Conservation (phyloP, 2,329 filamentous ascomycete species). For the Aureobasidium sp. region DNA sequence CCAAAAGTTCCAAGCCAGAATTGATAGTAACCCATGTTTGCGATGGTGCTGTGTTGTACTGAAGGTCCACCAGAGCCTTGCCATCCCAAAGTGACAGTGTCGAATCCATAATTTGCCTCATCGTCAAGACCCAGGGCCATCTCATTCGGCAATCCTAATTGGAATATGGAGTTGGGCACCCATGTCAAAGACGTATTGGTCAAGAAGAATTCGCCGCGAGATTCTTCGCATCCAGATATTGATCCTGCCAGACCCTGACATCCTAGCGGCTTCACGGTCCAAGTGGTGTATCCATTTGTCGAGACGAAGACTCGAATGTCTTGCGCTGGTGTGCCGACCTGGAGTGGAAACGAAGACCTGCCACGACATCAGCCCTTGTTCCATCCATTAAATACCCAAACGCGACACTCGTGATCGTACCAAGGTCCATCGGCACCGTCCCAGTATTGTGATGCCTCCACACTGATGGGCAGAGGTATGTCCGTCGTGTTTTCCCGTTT, state of each 20-base stretch:
- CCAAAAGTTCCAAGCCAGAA: slow-evolving; percentile 30
- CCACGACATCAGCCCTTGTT: slow-evolving; percentile 21
- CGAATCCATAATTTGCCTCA: slow-evolving; percentile 25
- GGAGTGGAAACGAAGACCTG: slow-evolving; percentile 32
- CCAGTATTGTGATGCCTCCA: slow-evolving; percentile 31
- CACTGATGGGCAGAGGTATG: slow-evolving; percentile 26
- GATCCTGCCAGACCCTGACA: slow-evolving; percentile 19
- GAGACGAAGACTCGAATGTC: slow-evolving; percentile 27
- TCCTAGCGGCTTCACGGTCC: slow-evolving; percentile 22
- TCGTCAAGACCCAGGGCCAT: slow-evolving; percentile 41
- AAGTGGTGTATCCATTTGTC: slow-evolving; percentile 25
- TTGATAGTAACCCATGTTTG: slow-evolving; percentile 18
- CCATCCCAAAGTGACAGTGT: slow-evolving; percentile 29
- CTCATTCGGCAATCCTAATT: slow-evolving; percentile 46
- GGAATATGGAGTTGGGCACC: slow-evolving; percentile 52
- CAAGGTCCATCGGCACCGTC: slow-evolving; percentile 26
- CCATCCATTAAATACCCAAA: neutral
- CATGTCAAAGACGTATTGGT: slow-evolving; percentile 49
- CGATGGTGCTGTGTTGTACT: slow-evolving; percentile 23
- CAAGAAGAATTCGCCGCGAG: slow-evolving; percentile 38
- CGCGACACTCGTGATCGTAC: slow-evolving; percentile 14
- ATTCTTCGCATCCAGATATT: slow-evolving; percentile 23
- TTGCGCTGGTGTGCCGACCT: slow-evolving; percentile 26
- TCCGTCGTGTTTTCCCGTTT: slow-evolving; percentile 14
- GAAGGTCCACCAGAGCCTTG: slow-evolving; percentile 25